phyloP scores from a whole-genome alignment of 139 green algal genomes.

The Tetraselmis chui region DNA sequence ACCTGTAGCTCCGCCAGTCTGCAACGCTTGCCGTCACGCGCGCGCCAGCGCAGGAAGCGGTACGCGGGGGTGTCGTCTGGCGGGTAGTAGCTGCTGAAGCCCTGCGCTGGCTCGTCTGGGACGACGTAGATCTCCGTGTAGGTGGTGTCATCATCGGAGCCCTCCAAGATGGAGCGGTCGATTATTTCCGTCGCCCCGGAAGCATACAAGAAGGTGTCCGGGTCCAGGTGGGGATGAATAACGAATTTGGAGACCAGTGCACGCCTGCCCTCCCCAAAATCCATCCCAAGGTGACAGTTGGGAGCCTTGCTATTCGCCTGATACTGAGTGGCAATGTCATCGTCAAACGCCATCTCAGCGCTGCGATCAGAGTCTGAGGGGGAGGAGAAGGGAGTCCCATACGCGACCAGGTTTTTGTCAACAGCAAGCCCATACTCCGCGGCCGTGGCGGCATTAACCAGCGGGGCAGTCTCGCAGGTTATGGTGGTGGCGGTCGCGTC shows the following conservation, averaged over 20 bases:
- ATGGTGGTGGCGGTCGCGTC: not conserved
- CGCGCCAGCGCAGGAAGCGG: not conserved
- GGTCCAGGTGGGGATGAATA: not conserved
- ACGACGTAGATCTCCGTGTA: not conserved
- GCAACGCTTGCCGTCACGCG: not conserved
- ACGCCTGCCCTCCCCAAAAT: not conserved
- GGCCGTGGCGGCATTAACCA: not conserved
- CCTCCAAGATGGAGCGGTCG: not conserved
- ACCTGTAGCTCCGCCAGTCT: not conserved
- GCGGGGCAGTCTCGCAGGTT: not conserved
- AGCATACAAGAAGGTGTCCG: not conserved
- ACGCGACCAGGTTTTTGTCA: not conserved
- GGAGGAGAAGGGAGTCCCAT: not conserved
- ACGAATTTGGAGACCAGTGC: not conserved
- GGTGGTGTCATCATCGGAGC: not conserved
- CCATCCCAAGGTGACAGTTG: not conserved
- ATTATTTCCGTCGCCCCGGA: not conserved
- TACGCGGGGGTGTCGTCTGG: not conserved
- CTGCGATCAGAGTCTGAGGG: not conserved
- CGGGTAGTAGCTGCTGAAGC: not conserved
- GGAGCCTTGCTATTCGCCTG: not conserved
- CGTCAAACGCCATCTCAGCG: not conserved
- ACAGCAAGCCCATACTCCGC: not conserved
- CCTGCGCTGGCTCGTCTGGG: not conserved
- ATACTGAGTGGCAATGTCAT: not conserved